Conservation (phyloP, 1,284 basidiomycete genomes). For the Irpex sp. region DNA sequence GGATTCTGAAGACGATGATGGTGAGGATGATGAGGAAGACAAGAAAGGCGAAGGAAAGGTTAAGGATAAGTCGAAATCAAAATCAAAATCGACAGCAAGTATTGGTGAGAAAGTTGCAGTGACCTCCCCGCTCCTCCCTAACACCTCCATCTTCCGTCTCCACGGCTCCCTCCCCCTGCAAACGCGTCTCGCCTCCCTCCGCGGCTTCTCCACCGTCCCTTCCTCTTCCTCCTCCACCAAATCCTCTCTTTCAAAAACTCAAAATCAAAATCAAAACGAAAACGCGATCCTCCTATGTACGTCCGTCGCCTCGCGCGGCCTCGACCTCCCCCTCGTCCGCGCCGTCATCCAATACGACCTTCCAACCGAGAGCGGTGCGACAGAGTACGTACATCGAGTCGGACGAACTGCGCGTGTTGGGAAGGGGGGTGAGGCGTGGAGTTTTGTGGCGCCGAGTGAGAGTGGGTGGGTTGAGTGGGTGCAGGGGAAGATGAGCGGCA, state of each 20-base stretch:
- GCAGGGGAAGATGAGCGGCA: slow-evolving; percentile 62
- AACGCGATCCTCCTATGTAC: slow-evolving; percentile 89
- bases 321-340: slow-evolving; percentile 94
- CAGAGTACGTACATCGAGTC: slow-evolving; percentile 95
- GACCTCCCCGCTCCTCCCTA: slow-evolving; percentile 75
- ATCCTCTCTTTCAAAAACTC: slow-evolving; percentile 18
- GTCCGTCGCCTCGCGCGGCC: slow-evolving; percentile 93
- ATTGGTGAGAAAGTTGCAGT: slow-evolving; percentile 43
- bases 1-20: neutral
- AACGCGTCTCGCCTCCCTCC: slow-evolving; percentile 78
- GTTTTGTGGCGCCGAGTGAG: slow-evolving; percentile 85
- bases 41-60: slow-evolving; percentile 19
- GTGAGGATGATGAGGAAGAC: slow-evolving; percentile 14
- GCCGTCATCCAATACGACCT: slow-evolving; percentile 96
- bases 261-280: slow-evolving; percentile 15
- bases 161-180: slow-evolving; percentile 89
- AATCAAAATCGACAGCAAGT: slow-evolving; percentile 18
- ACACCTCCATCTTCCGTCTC: slow-evolving; percentile 82
- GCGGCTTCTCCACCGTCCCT: slow-evolving; percentile 64
- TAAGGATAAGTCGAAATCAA: neutral
- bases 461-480: slow-evolving; percentile 87
- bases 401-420: slow-evolving; percentile 97
- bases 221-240: slow-evolving; percentile 17
- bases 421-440: slow-evolving; percentile 85
- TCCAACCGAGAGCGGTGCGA: slow-evolving; percentile 94